phyloP scores from a whole-genome alignment of 768 basidiomycete species.

The Mrakia gelida region DNA sequence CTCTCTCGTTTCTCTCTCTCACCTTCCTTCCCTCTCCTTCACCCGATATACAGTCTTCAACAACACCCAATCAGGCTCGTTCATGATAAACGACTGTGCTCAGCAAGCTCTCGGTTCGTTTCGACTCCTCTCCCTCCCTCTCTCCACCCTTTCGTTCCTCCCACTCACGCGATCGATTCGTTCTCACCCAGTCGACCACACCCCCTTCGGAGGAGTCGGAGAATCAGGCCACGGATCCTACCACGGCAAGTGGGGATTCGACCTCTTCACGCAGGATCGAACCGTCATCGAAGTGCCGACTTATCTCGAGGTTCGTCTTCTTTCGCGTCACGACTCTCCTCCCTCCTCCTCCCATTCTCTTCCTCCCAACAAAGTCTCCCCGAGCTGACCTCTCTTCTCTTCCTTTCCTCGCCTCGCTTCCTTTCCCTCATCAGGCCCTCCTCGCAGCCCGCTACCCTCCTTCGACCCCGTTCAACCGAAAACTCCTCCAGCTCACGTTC shows the following conservation, averaged over 20 bases:
- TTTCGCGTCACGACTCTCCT: background rate
- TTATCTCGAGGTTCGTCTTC: conserved; percentile 5
- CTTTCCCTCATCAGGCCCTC: conserved; percentile 1
- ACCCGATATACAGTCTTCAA: conserved; percentile 15
- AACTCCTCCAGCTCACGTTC: background rate
- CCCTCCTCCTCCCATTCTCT: too few species aligned
- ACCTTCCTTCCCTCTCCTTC: background rate
- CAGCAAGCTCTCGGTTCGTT: conserved; percentile 16
- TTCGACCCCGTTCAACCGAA: background rate
- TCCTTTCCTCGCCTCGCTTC: background rate
- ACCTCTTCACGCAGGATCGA: conserved; percentile 27
- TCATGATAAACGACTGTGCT: conserved; percentile 28
- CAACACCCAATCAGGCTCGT: conserved; percentile 15
- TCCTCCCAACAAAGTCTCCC: too few species aligned
- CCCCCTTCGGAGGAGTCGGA: conserved; percentile 28
- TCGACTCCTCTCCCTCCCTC: too few species aligned
- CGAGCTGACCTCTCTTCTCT: too few species aligned
- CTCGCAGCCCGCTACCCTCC: conserved; percentile 25
- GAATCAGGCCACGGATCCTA: conserved; percentile 26
- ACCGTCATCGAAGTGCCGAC: conserved; percentile 4
- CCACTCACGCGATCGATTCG: too few species aligned
- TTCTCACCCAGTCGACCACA: background rate
- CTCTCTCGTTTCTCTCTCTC: background rate
- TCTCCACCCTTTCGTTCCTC: too few species aligned
- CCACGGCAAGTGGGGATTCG: conserved; percentile 28